Percentiles rank a stretch among this genome's conserved stretches.
phyloP scores from a whole-genome alignment of 2,329 filamentous ascomycete genomes.

The Albifimbria verrucaria region DNA sequence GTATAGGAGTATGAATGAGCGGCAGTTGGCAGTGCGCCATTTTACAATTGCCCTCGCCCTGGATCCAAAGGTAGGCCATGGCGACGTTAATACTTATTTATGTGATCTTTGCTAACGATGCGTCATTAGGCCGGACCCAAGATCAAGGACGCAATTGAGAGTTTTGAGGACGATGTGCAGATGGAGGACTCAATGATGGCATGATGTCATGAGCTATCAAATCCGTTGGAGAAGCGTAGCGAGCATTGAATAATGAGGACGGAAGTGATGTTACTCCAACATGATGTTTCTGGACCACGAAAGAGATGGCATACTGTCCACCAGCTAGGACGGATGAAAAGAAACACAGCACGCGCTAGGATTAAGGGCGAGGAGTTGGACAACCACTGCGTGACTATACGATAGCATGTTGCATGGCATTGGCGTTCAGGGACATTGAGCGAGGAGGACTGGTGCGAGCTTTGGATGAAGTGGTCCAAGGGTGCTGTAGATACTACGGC shows the following conservation, averaged over 20 bases:
- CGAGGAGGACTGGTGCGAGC: background rate
- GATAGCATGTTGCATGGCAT: constrained; percentile 32
- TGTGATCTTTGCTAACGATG: constrained; percentile 6
- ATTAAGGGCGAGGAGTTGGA: background rate
- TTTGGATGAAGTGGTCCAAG: too few species aligned
- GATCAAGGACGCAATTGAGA: constrained; percentile 96
- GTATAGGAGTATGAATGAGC: constrained; percentile 70
- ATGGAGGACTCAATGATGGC: constrained; percentile 65
- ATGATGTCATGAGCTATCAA: constrained; percentile 33
- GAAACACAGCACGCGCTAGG: constrained; percentile 8
- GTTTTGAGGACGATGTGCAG: constrained; percentile 75
- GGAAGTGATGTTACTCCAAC: background rate
- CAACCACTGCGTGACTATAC: constrained; percentile 15
- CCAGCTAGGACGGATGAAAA: constrained; percentile 3
- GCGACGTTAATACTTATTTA: background rate
- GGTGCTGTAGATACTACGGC: too few species aligned
- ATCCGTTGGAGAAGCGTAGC: background rate
- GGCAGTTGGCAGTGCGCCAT: constrained; percentile 80
- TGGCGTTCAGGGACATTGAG: constrained; percentile 21
- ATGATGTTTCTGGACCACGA: background rate
- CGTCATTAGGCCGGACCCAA: constrained; percentile 73
- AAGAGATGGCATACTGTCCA: background rate
- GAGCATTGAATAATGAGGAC: background rate
- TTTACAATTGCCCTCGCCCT: constrained; percentile 94
- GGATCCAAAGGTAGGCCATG: constrained; percentile 79